Evolutionary conservation across 306 rosid genomes (phyloP).

Genomic region (Vigna trinervia): DNA sequence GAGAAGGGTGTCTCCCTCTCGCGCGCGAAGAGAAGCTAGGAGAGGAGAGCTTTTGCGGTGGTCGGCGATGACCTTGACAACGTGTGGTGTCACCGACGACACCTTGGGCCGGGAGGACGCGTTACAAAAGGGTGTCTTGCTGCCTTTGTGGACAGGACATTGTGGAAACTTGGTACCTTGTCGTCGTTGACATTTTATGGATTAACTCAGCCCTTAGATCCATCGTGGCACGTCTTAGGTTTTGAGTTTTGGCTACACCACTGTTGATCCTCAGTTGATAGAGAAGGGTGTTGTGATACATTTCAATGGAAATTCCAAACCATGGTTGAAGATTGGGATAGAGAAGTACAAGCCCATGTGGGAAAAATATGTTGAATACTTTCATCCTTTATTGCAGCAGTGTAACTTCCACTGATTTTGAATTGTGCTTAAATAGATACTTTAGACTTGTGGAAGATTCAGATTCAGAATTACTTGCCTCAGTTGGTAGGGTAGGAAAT

Average conservation of each 20-base stretch:
- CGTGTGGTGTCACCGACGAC: too few relatives aligned
- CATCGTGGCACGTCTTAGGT: conserved; percentile 67
- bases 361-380: conserved; percentile 79
- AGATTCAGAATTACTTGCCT: conserved; percentile 57
- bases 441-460: conserved; percentile 63
- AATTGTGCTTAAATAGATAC: conserved; percentile 52
- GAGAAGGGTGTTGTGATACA: conserved; percentile 85
- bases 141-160: conserved; percentile 61
- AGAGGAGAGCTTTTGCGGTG: too few relatives aligned
- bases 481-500: conserved; percentile 52
- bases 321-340: conserved; percentile 91
- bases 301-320: conserved; percentile 90
- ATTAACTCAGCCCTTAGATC: conserved; percentile 79
- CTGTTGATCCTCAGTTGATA: conserved; percentile 70
- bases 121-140: too few relatives aligned
- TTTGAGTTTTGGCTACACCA: conserved; percentile 86
- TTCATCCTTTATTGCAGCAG: conserved; percentile 69
- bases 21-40: too few relatives aligned
- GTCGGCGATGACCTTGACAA: too few relatives aligned
- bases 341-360: conserved; percentile 89
- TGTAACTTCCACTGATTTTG: conserved; percentile 75
- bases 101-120: too few relatives aligned
- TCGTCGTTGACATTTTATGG: conserved; percentile 92
- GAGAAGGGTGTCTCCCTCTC: too few relatives aligned
- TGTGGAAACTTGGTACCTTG: conserved; percentile 93